Conservation (phyloP, 192 early-diverging fungal genomes). For the Chytriomyces sp. region DNA sequence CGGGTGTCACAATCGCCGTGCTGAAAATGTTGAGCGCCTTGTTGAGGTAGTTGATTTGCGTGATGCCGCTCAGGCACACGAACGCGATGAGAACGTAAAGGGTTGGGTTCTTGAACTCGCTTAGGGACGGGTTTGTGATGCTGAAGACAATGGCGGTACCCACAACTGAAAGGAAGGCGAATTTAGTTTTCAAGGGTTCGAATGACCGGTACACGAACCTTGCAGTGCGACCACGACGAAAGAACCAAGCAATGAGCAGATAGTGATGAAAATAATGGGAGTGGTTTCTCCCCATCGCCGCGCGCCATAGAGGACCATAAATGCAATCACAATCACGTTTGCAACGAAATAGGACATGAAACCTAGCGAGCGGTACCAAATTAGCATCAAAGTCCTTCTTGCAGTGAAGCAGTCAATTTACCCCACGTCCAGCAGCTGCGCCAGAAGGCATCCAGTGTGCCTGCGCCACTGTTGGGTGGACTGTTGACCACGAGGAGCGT, state of each 20-base stretch:
- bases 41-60: constrained; percentile 98
- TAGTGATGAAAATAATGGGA: constrained; percentile 88
- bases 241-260: constrained; percentile 96
- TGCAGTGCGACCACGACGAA: constrained; percentile 47
- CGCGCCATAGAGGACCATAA: constrained; percentile 80
- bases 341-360: constrained; percentile 80
- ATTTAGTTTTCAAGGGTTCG: not conserved
- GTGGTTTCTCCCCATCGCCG: constrained; percentile 75
- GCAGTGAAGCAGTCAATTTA: constrained; percentile 31
- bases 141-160: constrained; percentile 91
- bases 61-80: constrained; percentile 80
- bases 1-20: constrained; percentile 71
- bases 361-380: constrained; percentile 40
- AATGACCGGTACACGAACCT: not conserved
- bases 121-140: constrained; percentile 89
- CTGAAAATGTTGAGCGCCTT: constrained; percentile 92
- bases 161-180: constrained; percentile 64
- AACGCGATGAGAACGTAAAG: constrained; percentile 86
- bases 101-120: constrained; percentile 87
- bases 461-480: not conserved
- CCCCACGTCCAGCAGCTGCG: not conserved
- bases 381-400: not conserved
- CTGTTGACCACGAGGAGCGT: constrained; percentile 8
- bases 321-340: constrained; percentile 50
- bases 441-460: not conserved